These are phyloP conservation scores for Klebsormidium nitens DNA, from an alignment of 139 green algal genomes.

Conservation along the genomic window DNA sequence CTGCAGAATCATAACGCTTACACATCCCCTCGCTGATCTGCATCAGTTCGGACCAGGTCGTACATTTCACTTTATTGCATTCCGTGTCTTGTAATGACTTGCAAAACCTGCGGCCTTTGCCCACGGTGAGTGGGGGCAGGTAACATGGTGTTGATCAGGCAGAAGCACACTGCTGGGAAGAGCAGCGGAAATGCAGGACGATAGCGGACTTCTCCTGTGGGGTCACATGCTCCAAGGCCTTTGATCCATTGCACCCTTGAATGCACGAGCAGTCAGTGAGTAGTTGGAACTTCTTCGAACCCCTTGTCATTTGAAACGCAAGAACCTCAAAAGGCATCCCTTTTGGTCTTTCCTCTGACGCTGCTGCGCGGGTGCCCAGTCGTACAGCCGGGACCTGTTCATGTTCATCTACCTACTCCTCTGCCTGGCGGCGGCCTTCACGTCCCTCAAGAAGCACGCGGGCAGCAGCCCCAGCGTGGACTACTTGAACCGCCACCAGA, in stretches of 20 bases:
- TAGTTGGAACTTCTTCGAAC: neutral
- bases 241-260: neutral
- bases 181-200: too few relatives aligned
- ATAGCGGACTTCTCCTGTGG: too few relatives aligned
- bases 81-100: neutral
- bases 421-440: slow-evolving; percentile 23
- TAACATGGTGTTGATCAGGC: neutral
- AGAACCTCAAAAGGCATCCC: neutral
- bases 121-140: neutral
- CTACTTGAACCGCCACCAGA: slow-evolving; percentile 88
- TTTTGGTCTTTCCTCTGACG: neutral
- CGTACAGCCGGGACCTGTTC: slow-evolving; percentile 74
- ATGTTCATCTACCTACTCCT: slow-evolving; percentile 68
- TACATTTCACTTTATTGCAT: neutral
- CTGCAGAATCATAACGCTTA: too few relatives aligned
- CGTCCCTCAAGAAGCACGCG: slow-evolving; percentile 40
- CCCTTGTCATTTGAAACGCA: neutral
- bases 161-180: too few relatives aligned
- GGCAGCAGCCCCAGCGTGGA: slow-evolving; percentile 50
- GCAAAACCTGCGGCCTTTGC: slow-evolving; percentile 17
- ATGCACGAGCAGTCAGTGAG: neutral
- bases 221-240: neutral
- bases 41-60: neutral
- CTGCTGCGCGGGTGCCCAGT: slow-evolving; percentile 25
- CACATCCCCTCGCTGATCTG: too few relatives aligned